Evolutionary conservation across 2,329 filamentous ascomycete species (phyloP).

Genomic region (Parastagonospora nodorum): DNA sequence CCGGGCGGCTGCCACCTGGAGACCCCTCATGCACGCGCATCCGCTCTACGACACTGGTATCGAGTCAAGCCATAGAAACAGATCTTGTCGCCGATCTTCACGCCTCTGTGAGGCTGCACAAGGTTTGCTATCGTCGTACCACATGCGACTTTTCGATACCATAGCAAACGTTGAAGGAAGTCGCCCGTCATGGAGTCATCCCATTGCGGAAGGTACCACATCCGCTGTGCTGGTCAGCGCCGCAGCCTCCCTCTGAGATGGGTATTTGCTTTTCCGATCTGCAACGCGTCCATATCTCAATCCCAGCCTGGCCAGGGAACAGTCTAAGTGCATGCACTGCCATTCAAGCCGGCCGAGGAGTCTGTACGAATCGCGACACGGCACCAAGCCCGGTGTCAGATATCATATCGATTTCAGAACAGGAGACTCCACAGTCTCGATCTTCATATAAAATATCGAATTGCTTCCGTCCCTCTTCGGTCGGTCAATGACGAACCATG

Average conservation of each 20-base stretch:
- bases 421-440: too few relatives aligned
- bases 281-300: constrained; percentile 13
- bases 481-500: background rate
- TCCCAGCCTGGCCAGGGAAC: constrained; percentile 17
- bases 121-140: constrained; percentile 1
- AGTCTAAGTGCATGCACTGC: constrained; percentile 12
- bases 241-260: constrained; percentile 9
- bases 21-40: constrained; percentile 10
- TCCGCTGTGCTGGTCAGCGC: background rate
- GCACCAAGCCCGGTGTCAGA: background rate
- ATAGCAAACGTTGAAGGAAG: constrained; percentile 1
- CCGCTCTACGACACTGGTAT: constrained; percentile 16
- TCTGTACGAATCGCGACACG: background rate
- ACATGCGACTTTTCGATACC: background rate
- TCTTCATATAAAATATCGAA: too few relatives aligned
- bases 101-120: constrained; percentile 19
- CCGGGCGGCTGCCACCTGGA: constrained; percentile 14
- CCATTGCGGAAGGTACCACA: constrained; percentile 17
- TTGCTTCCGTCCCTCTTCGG: too few relatives aligned
- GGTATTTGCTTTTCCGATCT: constrained; percentile 22
- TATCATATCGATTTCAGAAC: too few relatives aligned
- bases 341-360: constrained; percentile 3
- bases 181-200: background rate
- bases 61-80: constrained; percentile 14
- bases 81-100: constrained; percentile 29